Conservation (phyloP, 805 yeast genomes). For the Zygoascus biomembranicola region DNA sequence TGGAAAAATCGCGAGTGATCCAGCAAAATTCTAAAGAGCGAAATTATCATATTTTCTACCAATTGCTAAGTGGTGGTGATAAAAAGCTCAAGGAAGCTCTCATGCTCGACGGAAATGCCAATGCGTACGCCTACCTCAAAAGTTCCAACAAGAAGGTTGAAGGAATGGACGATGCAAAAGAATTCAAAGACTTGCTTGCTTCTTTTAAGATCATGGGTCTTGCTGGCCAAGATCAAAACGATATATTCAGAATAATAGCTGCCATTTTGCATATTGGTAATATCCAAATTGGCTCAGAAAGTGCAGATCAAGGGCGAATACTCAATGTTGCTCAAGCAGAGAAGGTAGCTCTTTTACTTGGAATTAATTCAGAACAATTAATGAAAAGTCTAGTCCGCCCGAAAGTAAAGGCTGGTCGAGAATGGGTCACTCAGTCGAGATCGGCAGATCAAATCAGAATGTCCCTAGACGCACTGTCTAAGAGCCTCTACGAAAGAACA, state of each 20-base stretch:
- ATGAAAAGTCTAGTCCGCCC: conserved; percentile 62
- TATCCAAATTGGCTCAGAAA: conserved; percentile 55
- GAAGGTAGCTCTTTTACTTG: conserved; percentile 52
- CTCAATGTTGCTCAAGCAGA: conserved; percentile 45
- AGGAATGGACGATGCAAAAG: conserved; percentile 67
- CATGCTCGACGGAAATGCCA: conserved; percentile 38
- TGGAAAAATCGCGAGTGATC: conserved; percentile 90
- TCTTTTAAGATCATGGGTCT: conserved; percentile 76
- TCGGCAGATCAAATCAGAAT: conserved; percentile 72
- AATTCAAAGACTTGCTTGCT: conserved; percentile 50
- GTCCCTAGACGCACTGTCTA: conserved; percentile 80
- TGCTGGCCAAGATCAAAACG: conserved; percentile 38
- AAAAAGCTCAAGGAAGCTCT: conserved; percentile 29
- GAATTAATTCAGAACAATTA: conserved; percentile 48
- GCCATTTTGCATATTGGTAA: conserved; percentile 81
- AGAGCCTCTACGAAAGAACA: conserved; percentile 73
- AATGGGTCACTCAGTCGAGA: conserved; percentile 70
- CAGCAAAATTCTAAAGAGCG: conserved; percentile 69
- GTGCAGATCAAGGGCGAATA: conserved; percentile 68
- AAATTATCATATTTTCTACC: conserved; percentile 92
- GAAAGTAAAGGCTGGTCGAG: conserved; percentile 85
- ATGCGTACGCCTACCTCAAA: conserved; percentile 49
- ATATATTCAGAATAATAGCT: conserved; percentile 61
- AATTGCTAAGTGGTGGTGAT: conserved; percentile 65
- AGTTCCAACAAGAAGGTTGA: conserved; percentile 49